Conservation (phyloP, 305 asterid genomes). For the Rubia tinctorum region DNA sequence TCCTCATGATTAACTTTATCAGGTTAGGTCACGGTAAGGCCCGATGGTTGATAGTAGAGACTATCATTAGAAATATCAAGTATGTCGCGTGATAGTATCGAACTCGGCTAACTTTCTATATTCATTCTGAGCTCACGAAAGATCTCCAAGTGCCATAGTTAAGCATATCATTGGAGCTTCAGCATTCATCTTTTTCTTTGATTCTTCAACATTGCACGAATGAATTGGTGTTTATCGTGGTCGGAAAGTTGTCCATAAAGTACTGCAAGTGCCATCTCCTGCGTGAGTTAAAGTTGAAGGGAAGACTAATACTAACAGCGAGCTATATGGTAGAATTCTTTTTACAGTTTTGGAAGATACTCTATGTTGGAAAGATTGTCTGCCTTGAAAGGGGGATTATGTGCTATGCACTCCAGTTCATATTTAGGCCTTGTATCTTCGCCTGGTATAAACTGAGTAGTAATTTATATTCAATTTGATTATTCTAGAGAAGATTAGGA, state of each 20-base stretch:
- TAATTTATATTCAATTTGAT: too few species aligned
- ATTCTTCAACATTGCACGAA: background rate
- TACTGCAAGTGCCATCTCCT: background rate
- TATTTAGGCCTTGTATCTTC: too few species aligned
- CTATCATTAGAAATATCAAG: background rate
- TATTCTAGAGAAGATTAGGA: background rate
- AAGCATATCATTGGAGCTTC: background rate
- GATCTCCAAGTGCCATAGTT: background rate
- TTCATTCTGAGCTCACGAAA: background rate
- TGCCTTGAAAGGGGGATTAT: background rate
- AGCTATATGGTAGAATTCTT: background rate
- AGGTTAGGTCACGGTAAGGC: background rate
- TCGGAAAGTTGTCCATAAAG: background rate
- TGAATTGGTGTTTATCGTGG: background rate
- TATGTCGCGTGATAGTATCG: background rate
- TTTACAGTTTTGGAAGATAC: background rate
- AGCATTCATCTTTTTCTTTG: background rate
- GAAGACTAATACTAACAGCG: background rate
- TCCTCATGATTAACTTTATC: background rate
- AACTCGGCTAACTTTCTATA: background rate
- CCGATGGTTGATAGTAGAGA: constrained; percentile 1
- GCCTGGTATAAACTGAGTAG: background rate
- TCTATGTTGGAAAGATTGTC: background rate
- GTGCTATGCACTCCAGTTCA: background rate
- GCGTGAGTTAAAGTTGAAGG: background rate